Conservation (phyloP, 768 basidiomycete genomes). For the Kwoniella sp. region DNA sequence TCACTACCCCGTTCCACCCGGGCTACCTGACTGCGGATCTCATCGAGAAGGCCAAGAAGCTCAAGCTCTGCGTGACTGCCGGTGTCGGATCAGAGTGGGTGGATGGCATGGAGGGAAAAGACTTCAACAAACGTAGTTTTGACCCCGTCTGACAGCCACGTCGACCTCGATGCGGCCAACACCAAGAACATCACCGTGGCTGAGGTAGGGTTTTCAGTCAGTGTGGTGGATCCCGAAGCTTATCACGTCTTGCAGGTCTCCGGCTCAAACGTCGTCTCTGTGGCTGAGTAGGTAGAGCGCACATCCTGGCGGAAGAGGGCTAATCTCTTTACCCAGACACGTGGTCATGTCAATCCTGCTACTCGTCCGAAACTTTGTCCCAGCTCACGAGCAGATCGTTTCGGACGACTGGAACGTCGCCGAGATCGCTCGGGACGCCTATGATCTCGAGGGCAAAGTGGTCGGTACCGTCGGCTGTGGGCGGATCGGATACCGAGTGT, state of each 20-base stretch:
- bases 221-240: neutral
- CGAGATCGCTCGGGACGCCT: conserved; percentile 73
- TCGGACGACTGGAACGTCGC: conserved; percentile 84
- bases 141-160: conserved; percentile 30
- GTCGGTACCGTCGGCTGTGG: conserved; percentile 80
- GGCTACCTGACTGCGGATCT: conserved; percentile 48
- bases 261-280: conserved; percentile 78
- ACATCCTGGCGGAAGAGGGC: neutral
- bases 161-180: conserved; percentile 79
- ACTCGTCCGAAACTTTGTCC: conserved; percentile 80
- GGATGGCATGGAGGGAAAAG: neutral
- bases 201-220: conserved; percentile 51
- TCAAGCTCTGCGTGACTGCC: conserved; percentile 84
- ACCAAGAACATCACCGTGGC: conserved; percentile 73
- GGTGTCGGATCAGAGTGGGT: conserved; percentile 88
- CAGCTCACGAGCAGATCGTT: conserved; percentile 67
- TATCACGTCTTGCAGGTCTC: conserved; percentile 60
- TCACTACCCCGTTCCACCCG: conserved; percentile 50
- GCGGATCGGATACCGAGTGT: conserved; percentile 79
- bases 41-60: conserved; percentile 67
- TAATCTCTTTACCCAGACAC: conserved; percentile 9
- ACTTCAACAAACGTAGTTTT: too few species aligned
- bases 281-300: conserved; percentile 66
- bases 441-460: conserved; percentile 84
- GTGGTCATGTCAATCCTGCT: conserved; percentile 73